Percentiles rank a stretch among this genome's conserved stretches.
Conservation (phyloP, 371 early-diverging fungal species). For the Mortierella sp. region DNA sequence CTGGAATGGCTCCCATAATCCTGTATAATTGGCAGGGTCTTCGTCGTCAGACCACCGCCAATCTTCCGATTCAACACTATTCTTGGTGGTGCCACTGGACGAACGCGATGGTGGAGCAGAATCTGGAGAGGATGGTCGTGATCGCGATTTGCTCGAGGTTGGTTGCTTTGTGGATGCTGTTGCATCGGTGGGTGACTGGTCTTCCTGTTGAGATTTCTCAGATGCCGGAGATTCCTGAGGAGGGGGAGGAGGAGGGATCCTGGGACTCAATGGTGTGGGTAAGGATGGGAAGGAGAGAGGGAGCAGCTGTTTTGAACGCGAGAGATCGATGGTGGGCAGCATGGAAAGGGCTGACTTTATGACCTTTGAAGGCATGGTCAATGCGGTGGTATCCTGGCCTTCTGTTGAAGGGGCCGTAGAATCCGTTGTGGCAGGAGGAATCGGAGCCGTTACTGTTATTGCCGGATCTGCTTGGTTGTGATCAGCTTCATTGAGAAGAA, state of each 20-base stretch:
- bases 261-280: not conserved
- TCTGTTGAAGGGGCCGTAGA: not conserved
- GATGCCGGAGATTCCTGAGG: not conserved
- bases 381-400: conserved; percentile 2
- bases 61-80: not conserved
- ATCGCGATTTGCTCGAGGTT: not conserved
- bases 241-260: not conserved
- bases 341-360: conserved; percentile 35
- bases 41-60: conserved; percentile 3
- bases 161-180: not conserved
- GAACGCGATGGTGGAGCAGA: not conserved
- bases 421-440: conserved; percentile 1
- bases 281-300: not conserved
- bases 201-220: not conserved
- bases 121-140: not conserved
- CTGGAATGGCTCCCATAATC: conserved; percentile 49
- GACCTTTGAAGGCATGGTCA: conserved; percentile 26
- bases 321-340: conserved; percentile 31
- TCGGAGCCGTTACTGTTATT: not conserved
- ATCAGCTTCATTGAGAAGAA: not conserved
- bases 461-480: conserved; percentile 1
- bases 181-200: no score
- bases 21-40: conserved; percentile 37
- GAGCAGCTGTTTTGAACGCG: conserved; percentile 16
- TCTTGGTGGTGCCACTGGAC: not conserved